These are phyloP conservation scores for Bertia moriformis DNA, from an alignment of 2,329 filamentous ascomycete genomes.

Conservation along the genomic window DNA sequence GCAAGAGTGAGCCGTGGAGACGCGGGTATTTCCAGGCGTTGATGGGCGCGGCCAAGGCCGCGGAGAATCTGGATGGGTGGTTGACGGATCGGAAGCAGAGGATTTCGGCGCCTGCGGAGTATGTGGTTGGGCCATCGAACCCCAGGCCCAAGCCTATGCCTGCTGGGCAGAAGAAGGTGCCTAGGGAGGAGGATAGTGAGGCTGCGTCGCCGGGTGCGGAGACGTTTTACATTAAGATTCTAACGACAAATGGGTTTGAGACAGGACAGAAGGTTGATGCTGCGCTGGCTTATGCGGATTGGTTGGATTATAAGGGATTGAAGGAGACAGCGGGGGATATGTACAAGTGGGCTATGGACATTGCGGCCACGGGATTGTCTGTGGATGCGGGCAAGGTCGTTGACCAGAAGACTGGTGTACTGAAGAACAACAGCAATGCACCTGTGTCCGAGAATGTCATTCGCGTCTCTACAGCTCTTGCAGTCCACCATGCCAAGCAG, in stretches of 20 bases:
- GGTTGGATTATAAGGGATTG: conserved; percentile 64
- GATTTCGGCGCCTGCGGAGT: conserved; percentile 55
- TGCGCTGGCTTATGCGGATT: conserved; percentile 69
- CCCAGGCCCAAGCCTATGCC: conserved; percentile 63
- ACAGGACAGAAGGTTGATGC: conserved; percentile 69
- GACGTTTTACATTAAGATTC: conserved; percentile 64
- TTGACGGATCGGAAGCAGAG: conserved; percentile 54
- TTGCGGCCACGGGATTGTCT: conserved; percentile 44
- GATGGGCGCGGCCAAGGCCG: conserved; percentile 61
- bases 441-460: conserved; percentile 62
- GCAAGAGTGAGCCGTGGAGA: conserved; percentile 71
- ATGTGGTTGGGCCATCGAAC: conserved; percentile 72
- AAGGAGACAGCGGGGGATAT: conserved; percentile 53
- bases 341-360: conserved; percentile 62
- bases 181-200: conserved; percentile 63
- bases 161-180: conserved; percentile 43
- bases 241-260: conserved; percentile 68
- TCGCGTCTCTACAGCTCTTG: conserved; percentile 60
- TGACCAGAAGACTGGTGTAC: conserved; percentile 45
- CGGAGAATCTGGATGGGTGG: conserved; percentile 72
- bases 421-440: conserved; percentile 38
- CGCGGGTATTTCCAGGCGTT: conserved; percentile 73
- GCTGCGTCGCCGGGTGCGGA: conserved; percentile 57
- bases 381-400: conserved; percentile 27
- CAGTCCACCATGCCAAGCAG: conserved; percentile 59